Conservation (phyloP, 2,329 filamentous ascomycete species). For the Botrytis medusae region DNA sequence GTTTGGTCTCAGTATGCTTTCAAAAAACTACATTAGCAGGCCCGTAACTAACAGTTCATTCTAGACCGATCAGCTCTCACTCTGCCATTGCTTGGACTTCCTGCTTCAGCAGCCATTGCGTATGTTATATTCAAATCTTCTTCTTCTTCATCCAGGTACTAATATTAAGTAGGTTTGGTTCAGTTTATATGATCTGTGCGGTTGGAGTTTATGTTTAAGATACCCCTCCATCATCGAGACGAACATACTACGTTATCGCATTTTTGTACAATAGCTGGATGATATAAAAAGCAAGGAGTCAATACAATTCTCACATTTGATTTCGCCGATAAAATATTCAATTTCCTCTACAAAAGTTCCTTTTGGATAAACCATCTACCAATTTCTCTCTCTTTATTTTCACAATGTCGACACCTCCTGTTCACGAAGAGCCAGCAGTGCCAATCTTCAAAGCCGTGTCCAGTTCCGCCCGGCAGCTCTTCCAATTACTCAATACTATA, state of each 20-base stretch:
- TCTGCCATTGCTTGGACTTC: constrained; percentile 75
- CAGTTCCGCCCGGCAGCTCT: constrained; percentile 74
- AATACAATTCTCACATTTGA: constrained; percentile 25
- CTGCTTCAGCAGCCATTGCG: constrained; percentile 87
- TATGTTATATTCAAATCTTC: constrained; percentile 52
- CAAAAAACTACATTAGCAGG: neutral
- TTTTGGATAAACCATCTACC: neutral
- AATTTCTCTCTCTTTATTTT: neutral
- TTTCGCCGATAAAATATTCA: constrained; percentile 20
- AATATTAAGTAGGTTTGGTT: constrained; percentile 67
- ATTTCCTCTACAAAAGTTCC: constrained; percentile 6
- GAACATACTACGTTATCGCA: constrained; percentile 32
- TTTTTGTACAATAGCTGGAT: constrained; percentile 39
- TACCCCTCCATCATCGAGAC: constrained; percentile 25
- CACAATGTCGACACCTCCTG: constrained; percentile 36
- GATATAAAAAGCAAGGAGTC: constrained; percentile 36
- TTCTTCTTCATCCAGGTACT: constrained; percentile 21
- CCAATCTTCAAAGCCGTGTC: constrained; percentile 74
- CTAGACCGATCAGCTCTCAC: constrained; percentile 79
- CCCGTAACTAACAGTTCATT: constrained; percentile 26
- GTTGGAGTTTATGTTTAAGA: constrained; percentile 92
- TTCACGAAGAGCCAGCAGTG: constrained; percentile 36
- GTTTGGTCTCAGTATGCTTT: constrained; percentile 77
- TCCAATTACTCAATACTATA: constrained; percentile 60
- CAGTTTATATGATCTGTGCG: constrained; percentile 98